Base-by-base conservation (phyloP, 257 asterid species). In the Paulownia fortunei region DNA sequence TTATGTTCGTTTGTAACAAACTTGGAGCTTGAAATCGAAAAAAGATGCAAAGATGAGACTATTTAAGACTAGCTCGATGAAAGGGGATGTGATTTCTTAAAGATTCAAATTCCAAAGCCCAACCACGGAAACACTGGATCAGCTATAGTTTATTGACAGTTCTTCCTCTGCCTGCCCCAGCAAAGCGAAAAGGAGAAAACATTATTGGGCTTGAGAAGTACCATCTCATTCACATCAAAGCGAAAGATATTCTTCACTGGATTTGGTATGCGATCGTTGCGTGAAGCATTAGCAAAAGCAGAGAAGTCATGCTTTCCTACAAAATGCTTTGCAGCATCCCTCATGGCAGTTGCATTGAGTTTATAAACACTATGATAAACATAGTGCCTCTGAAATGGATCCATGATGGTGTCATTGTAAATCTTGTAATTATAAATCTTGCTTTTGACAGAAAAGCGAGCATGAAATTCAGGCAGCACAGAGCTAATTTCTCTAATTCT, bases 381-480 rank as follows among this genome's bases (percentile, higher is more conserved):
- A 84, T 82, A 83, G 80, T 74, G 92, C 89, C 99, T 89, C 59
- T 80, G 92, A 73, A 89, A 90, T 59, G 97, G 98, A 83, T 92
- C 98, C 95, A 94, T 88, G 81, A 87, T 52, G 13, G 96, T 59
- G 52, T 85, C 97, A 76, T 87, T 82, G 84, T 85, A 92, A 37
- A 92, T 85, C 85, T 82, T 92, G 96, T 94, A 94, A 47, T 67
- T 83, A 70, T 94, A 94, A 69, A 80, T 86, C 89, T 92, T 94
- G 92, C 92, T 87, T 68, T 79, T 89, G 67, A 86, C 97, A 36
- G 99, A 94, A 82, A 94, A 91, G n/a, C 96, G 97, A 32, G 99
- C 96, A 82, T 94, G 97, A 82, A 92, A 94, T 84, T 90, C 97
- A 39, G 94, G 91, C 51, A 75, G 79, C 39, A 88, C 98, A 0